Conservation (phyloP, 352 stramenopile species). For the Sclerospora graminicola region DNA sequence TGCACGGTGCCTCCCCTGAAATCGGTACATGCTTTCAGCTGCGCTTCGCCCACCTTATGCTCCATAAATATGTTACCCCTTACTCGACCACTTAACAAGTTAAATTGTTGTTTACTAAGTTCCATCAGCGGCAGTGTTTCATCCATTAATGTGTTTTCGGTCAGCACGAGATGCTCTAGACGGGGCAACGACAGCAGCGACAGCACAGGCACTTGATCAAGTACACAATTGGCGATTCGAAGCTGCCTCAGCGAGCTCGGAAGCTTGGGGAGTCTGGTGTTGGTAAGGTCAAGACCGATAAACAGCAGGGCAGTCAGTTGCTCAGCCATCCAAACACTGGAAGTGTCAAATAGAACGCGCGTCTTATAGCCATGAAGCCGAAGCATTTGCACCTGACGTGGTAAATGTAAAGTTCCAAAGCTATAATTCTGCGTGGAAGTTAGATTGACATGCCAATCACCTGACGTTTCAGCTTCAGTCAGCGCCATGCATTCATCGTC, state of each 20-base stretch:
- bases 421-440: no score
- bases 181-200: slow-evolving; percentile 8
- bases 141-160: slow-evolving; percentile 5
- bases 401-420: no score
- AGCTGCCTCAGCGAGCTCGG: slow-evolving; percentile 13
- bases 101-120: slow-evolving; percentile 13
- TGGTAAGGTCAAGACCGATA: slow-evolving; percentile 25
- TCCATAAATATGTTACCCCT: neutral
- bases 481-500: no score
- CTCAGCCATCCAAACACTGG: slow-evolving; percentile 7
- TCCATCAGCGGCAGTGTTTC: slow-evolving; percentile 2
- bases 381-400: slow-evolving; percentile 5
- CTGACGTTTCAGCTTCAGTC: no score
- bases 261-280: slow-evolving; percentile 12
- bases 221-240: slow-evolving; percentile 16
- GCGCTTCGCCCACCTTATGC: neutral
- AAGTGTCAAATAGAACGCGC: slow-evolving; percentile 12
- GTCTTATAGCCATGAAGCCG: slow-evolving; percentile 9
- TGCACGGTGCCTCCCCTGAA: slow-evolving; percentile 5
- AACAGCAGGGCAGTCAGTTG: slow-evolving; percentile 17
- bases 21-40: slow-evolving; percentile 2
- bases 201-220: slow-evolving; percentile 9
- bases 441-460: no score
- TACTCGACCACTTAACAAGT: slow-evolving; percentile 6
- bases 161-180: slow-evolving; percentile 16